Conservation (phyloP, 2,329 filamentous ascomycete genomes). For the Neophaeococcomyces mojaviensis region DNA sequence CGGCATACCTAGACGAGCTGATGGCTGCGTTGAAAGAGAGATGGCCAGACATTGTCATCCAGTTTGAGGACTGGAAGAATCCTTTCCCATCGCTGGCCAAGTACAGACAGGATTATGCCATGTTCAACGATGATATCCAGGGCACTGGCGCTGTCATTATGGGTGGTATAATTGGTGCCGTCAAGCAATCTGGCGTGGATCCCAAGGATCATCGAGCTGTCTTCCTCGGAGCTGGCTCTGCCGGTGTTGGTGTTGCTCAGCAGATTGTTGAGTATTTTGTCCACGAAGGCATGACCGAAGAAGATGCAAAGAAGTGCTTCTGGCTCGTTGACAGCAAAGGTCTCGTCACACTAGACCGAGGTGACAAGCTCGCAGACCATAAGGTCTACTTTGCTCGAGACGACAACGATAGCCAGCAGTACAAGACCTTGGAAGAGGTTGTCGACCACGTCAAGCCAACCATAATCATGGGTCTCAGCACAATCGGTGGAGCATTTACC, state of each 20-base stretch:
- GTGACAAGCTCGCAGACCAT: slow-evolving; percentile 88
- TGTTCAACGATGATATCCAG: slow-evolving; percentile 98
- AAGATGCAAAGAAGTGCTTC: slow-evolving; percentile 83
- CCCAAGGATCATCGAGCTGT: slow-evolving; percentile 87
- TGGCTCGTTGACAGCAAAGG: slow-evolving; percentile 97
- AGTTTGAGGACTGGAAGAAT: slow-evolving; percentile 98
- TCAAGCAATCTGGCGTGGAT: slow-evolving; percentile 78
- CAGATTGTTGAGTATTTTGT: slow-evolving; percentile 97
- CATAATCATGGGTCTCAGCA: slow-evolving; percentile 87
- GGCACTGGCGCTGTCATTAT: slow-evolving; percentile 93
- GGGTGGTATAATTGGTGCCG: slow-evolving; percentile 66
- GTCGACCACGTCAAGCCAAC: slow-evolving; percentile 93
- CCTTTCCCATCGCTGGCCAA: slow-evolving; percentile 89
- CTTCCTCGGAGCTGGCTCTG: slow-evolving; percentile 92
- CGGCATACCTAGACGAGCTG: slow-evolving; percentile 93
- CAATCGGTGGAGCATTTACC: slow-evolving; percentile 90
- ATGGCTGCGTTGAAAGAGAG: slow-evolving; percentile 81
- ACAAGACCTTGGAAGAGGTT: slow-evolving; percentile 78
- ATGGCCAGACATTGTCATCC: slow-evolving; percentile 68
- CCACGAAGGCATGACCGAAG: slow-evolving; percentile 79
- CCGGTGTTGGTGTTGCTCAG: slow-evolving; percentile 94
- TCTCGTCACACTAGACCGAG: slow-evolving; percentile 84
- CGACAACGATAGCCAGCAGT: slow-evolving; percentile 57
- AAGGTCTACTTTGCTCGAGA: slow-evolving; percentile 61
- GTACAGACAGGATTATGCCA: slow-evolving; percentile 81